These are phyloP conservation scores for Asterochloris sp. DNA, from an alignment of 139 green algal genomes.

Conservation along the genomic window DNA sequence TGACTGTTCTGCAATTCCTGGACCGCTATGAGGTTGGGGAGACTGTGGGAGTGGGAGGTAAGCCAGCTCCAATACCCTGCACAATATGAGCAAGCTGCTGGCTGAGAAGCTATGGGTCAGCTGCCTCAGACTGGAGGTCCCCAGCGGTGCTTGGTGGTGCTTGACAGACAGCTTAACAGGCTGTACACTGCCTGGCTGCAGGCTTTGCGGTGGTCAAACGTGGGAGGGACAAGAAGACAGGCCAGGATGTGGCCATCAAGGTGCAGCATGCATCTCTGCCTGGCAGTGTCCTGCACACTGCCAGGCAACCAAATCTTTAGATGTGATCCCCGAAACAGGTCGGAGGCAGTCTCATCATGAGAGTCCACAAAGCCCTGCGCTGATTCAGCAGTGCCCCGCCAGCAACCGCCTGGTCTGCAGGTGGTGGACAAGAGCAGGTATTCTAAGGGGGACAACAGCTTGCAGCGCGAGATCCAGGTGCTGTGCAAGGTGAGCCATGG, in stretches of 20 bases:
- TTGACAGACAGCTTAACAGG: background rate
- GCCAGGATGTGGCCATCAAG: slow-evolving; percentile 70
- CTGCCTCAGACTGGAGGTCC: background rate
- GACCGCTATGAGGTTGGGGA: slow-evolving; percentile 71
- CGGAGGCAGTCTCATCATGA: background rate
- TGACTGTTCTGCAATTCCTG: slow-evolving; percentile 70
- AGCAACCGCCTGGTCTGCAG: slow-evolving; percentile 23
- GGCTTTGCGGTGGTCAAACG: slow-evolving; percentile 79
- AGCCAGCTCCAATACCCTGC: background rate
- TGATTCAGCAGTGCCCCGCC: background rate
- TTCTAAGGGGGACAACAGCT: slow-evolving; percentile 63
- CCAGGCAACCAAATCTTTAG: background rate
- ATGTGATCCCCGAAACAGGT: background rate
- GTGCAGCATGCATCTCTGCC: slow-evolving; percentile 24
- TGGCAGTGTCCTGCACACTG: background rate
- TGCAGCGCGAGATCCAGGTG: slow-evolving; percentile 71
- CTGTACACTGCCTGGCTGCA: slow-evolving; percentile 18
- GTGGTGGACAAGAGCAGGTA: slow-evolving; percentile 75
- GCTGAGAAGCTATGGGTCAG: background rate
- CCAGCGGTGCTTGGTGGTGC: background rate
- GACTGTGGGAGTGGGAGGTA: slow-evolving; percentile 71
- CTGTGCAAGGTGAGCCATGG: slow-evolving; percentile 51
- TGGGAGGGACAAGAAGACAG: slow-evolving; percentile 60
- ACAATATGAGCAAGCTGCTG: no score
- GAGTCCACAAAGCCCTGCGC: background rate